Evolutionary conservation across 768 basidiomycete genomes (phyloP).

Genomic region (Psilocybe azurescens): DNA sequence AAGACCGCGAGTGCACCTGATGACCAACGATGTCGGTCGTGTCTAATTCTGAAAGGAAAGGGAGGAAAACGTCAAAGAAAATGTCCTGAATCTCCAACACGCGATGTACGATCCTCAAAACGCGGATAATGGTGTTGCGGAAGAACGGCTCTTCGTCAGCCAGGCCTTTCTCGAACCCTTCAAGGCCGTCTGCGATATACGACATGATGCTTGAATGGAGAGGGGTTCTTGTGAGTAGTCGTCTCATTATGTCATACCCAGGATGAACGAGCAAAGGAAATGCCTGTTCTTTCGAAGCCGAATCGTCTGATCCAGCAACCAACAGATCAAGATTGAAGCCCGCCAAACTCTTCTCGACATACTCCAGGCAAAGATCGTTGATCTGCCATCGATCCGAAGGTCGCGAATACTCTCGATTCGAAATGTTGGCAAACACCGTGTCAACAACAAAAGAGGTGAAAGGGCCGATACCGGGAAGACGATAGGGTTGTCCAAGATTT

Average conservation of each 20-base stretch:
- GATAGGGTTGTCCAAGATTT: constrained; percentile 77
- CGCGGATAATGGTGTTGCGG: constrained; percentile 75
- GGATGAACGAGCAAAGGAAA: constrained; percentile 76
- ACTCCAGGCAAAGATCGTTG: constrained; percentile 84
- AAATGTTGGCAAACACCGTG: constrained; percentile 82
- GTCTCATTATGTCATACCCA: constrained; percentile 85
- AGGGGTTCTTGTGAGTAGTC: constrained; percentile 72
- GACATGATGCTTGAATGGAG: constrained; percentile 78
- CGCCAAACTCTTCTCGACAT: constrained; percentile 83
- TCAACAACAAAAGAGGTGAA: constrained; percentile 90
- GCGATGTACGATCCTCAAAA: constrained; percentile 81
- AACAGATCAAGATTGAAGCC: constrained; percentile 83
- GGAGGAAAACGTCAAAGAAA: constrained; percentile 88
- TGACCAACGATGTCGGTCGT: constrained; percentile 52
- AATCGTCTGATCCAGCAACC: constrained; percentile 60
- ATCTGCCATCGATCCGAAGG: constrained; percentile 86
- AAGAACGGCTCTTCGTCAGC: constrained; percentile 76
- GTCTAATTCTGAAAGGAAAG: constrained; percentile 71
- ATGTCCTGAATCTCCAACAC: constrained; percentile 86
- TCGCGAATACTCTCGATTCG: constrained; percentile 73
- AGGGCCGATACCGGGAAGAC: constrained; percentile 80
- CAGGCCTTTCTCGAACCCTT: constrained; percentile 73
- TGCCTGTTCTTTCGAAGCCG: constrained; percentile 52
- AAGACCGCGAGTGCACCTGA: constrained; percentile 64
- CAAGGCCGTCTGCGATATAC: constrained; percentile 82